Base-by-base conservation (phyloP, 2,329 filamentous ascomycete genomes). In the Epichloe sylvatica region DNA sequence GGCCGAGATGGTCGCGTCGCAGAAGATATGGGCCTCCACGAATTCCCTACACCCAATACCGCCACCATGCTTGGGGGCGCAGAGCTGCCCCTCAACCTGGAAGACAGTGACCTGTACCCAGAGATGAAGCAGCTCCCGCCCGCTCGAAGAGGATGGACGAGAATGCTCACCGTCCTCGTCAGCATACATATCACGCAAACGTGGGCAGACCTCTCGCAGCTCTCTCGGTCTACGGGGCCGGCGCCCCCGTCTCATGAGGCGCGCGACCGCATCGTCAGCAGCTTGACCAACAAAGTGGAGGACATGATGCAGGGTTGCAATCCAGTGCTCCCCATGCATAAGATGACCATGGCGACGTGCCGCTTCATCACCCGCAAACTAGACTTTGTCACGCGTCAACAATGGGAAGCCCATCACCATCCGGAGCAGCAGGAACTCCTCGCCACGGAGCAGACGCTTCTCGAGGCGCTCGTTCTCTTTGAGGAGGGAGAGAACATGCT, bases 121-220 rank as follows among this genome's bases (percentile, higher is more conserved):
- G 64, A 66, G 75, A 49, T 49, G 47, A 45, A 44, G 41, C 40
- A 49, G 11, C 41, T 49, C 15, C 47, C 47, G 0, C 55, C 67
- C 0, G 68, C 75, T 12, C 67, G 73, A 2, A 55, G 61, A 2
- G 73, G 73, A 15, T 80, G 76, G 60, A 81, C 79, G 0, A 71
- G 76, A 33, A 78, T 80, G 71, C 74, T 76, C 0, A 72, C 79
- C 50, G 69, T 67, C 11, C 59, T 81, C 3, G 69, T 78, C n/a
- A 69, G 70, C 5, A 74, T 73, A 53, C 72, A 78, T 45, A 68
- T 76, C 1, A 67, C 70, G 0, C 53, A 55, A 15, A 56, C 54
- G 1, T 59, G 60, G 51, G 55, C 55, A 11, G 56, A 51, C 0
- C 49, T 64, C 3, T 52, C 55, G 2, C 52, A 61, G 2, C 51